A percentile compares a stretch with the other conserved stretches of the same genome.
Conservation (phyloP, 768 basidiomycete genomes). For the Pleurotus ostreatus region DNA sequence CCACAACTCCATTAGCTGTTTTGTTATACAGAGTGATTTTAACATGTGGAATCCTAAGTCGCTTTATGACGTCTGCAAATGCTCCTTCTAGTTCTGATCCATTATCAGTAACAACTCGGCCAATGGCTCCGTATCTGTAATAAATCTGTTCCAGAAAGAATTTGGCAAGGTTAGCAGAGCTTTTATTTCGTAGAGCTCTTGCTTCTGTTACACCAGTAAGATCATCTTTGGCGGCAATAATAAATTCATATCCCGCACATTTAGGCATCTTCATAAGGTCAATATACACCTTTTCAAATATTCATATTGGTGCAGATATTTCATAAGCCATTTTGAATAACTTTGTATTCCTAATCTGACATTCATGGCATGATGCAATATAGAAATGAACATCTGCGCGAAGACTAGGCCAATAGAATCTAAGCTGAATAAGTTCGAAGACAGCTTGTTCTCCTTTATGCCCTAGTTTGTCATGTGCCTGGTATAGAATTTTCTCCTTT, state of each 20-base stretch:
- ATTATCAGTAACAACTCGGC: too few relatives aligned
- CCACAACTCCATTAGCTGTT: too few relatives aligned
- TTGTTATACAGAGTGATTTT: too few relatives aligned
- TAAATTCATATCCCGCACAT: conserved; percentile 13
- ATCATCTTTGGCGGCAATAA: conserved; percentile 25
- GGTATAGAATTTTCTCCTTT: too few relatives aligned
- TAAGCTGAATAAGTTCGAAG: too few relatives aligned
- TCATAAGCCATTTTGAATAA: conserved; percentile 12
- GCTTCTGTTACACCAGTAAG: conserved; percentile 23
- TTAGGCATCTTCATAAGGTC: conserved; percentile 26
- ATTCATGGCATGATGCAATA: conserved; percentile 20
- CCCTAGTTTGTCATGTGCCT: too few relatives aligned
- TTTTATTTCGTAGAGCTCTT: conserved; percentile 15
- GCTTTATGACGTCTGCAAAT: too few relatives aligned
- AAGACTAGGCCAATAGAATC: conserved; percentile 18
- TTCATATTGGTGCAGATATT: neutral
- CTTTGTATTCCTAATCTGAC: conserved; percentile 15
- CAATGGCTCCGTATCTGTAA: too few relatives aligned
- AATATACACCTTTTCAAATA: conserved; percentile 19
- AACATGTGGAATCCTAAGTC: too few relatives aligned
- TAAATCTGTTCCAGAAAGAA: conserved; percentile 18
- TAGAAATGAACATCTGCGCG: conserved; percentile 17
- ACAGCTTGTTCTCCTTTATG: too few relatives aligned
- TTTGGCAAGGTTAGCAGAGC: conserved; percentile 14
- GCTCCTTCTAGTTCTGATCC: too few relatives aligned